These are phyloP conservation scores for Globisporangium megalacanthum DNA, from an alignment of 352 stramenopile genomes.

Conservation along the genomic window DNA sequence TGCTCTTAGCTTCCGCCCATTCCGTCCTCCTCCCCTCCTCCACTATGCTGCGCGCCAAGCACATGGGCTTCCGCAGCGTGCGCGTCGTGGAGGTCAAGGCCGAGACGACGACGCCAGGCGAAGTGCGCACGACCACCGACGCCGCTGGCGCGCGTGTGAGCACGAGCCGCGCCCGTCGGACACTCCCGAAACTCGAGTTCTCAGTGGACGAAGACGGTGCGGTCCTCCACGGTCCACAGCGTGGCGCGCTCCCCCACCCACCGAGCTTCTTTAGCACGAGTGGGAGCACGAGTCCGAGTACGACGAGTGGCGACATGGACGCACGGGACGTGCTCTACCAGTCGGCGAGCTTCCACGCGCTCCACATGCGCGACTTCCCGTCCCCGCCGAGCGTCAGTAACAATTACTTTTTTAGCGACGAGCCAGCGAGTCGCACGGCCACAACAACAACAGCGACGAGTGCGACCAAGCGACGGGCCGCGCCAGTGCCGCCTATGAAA, in stretches of 20 bases:
- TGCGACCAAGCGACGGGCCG: neutral
- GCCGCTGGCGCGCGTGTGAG: conserved; percentile 53
- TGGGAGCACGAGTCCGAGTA: neutral
- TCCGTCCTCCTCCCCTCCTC: neutral
- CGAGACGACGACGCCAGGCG: conserved; percentile 76
- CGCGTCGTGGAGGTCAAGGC: conserved; percentile 82
- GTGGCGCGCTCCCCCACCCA: conserved; percentile 23
- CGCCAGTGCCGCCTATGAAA: conserved; percentile 45
- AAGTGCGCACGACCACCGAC: conserved; percentile 70
- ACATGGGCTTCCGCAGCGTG: conserved; percentile 81
- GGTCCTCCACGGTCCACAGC: conserved; percentile 69
- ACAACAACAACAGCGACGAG: neutral
- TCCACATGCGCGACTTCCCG: conserved; percentile 53
- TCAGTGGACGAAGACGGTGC: conserved; percentile 78
- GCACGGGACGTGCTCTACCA: conserved; percentile 26
- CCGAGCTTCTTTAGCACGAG: conserved; percentile 8
- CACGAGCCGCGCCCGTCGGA: conserved; percentile 52
- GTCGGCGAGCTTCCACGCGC: conserved; percentile 43
- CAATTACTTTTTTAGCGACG: conserved; percentile 9
- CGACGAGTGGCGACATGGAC: conserved; percentile 9
- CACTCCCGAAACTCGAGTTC: conserved; percentile 82
- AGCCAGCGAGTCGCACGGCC: neutral
- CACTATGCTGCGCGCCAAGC: conserved; percentile 63
- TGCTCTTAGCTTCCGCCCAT: neutral
- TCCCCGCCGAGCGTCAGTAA: conserved; percentile 11